Evolutionary conservation across 148 eudicot species (phyloP), one percentile per base, ranked within the genome.

Genomic region (Rhododendron griersonianum): DNA sequence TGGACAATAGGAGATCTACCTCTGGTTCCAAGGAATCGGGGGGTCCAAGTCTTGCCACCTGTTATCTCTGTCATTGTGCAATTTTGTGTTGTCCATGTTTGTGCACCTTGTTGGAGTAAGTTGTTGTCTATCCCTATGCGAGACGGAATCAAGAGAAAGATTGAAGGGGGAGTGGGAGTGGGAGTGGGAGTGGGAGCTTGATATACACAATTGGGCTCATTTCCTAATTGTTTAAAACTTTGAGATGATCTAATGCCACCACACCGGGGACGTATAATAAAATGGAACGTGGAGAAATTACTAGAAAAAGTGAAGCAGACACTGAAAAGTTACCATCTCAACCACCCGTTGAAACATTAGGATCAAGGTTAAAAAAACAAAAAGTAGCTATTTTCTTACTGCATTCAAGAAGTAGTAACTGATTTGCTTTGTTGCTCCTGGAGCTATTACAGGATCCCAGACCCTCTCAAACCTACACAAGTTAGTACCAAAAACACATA

Each of bases 371-470:
- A 76, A 51, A 9, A 45, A 45, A 61, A 59, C 35, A 69, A 33
- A 21, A 44, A 78, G 79, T 33, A 78, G 33, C 14, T 28, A 37
- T 44, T 86, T 25, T 67, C 98, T 94, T 91, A 95, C 99, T 35
- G 96, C 94, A 90, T 90, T 92, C 89, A 97, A 83, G 87, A 97
- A 97, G 91, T 89, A 86, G 90, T 93, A 92, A 82, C 99, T 97
- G 88, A 97, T 94, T 83, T 87, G 92, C 93, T 91, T 94, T 86
- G 89, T 84, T 86, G 95, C 94, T 44, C 94, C 96, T 73, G 95
- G 91, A 90, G 90, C 93, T 88, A 97, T 80, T 65, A 93, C 88
- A 84, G 99, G 96, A 85, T 97, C 99, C 98, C 98, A 97, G 14
- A 93, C 99, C 78, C 96, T 91, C 92, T 97, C 98, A 81, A 97